Evolutionary conservation across 352 stramenopile genomes (phyloP).

Genomic region (Thalassiosira delicatula): DNA sequence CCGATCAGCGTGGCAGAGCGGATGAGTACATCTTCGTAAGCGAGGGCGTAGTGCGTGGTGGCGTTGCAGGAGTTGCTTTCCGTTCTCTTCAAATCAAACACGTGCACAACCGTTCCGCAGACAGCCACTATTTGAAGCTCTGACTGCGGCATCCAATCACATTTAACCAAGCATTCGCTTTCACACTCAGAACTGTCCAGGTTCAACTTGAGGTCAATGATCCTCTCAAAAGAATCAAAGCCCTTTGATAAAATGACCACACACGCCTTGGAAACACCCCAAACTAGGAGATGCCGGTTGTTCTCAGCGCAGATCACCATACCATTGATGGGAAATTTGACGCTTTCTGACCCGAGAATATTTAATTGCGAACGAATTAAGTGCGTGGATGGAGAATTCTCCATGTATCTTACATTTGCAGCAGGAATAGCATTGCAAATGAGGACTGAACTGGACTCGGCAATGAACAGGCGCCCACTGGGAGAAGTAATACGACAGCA

Average conservation of each 20-base stretch:
- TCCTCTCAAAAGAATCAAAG: constrained; percentile 68
- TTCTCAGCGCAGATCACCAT: constrained; percentile 73
- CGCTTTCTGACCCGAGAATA: constrained; percentile 62
- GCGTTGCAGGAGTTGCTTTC: constrained; percentile 62
- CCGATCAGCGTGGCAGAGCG: constrained; percentile 59
- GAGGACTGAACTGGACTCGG: constrained; percentile 70
- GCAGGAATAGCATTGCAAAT: constrained; percentile 73
- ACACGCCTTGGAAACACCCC: constrained; percentile 72
- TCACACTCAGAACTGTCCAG: constrained; percentile 72
- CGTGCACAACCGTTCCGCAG: constrained; percentile 74
- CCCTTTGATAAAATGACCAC: constrained; percentile 69
- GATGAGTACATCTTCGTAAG: constrained; percentile 67
- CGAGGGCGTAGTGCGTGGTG: constrained; percentile 66
- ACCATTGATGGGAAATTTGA: constrained; percentile 76
- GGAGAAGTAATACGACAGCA: no score
- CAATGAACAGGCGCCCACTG: constrained; percentile 75
- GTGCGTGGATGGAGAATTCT: constrained; percentile 46
- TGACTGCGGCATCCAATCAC: constrained; percentile 76
- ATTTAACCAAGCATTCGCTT: constrained; percentile 76
- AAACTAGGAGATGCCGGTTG: constrained; percentile 77
- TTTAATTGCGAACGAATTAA: constrained; percentile 67
- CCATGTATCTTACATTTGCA: constrained; percentile 60
- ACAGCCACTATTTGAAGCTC: constrained; percentile 74
- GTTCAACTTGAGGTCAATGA: constrained; percentile 74
- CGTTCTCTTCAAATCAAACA: constrained; percentile 76